A percentile compares a stretch with the other conserved stretches of the same genome.
These are phyloP conservation scores for Acanthamoeba healyi DNA, from an alignment of 208 protist genomes.

Conservation along the genomic window DNA sequence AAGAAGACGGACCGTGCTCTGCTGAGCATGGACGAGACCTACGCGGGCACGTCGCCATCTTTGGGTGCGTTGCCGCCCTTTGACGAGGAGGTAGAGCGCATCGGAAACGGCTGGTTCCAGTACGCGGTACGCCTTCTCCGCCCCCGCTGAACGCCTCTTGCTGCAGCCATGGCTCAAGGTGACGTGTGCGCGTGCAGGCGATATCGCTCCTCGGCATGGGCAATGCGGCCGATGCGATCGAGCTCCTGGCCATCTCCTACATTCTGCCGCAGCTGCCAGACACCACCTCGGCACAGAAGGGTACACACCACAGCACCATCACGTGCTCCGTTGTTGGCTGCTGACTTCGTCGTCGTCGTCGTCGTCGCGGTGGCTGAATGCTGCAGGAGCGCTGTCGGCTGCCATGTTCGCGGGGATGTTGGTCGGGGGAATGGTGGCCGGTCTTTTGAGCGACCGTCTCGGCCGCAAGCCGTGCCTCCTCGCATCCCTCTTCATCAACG, in stretches of 20 bases:
- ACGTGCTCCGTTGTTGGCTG: background rate
- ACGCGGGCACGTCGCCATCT: background rate
- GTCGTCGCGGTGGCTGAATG: no score
- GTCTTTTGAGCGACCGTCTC: constrained; percentile 32
- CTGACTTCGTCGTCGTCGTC: background rate
- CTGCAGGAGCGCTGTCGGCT: constrained; percentile 73
- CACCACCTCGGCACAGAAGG: constrained; percentile 30
- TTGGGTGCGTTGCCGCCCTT: background rate
- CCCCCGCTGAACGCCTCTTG: background rate
- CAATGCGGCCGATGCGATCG: constrained; percentile 74
- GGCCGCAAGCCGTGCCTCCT: constrained; percentile 75
- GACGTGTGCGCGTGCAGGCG: constrained; percentile 28
- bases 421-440: constrained; percentile 70
- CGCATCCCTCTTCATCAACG: constrained; percentile 68
- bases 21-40: background rate
- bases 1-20: background rate
- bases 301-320: background rate
- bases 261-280: constrained; percentile 74
- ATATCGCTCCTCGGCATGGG: constrained; percentile 64
- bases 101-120: constrained; percentile 53
- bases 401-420: constrained; percentile 78
- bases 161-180: no score
- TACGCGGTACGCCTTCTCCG: background rate
- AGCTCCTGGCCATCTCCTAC: constrained; percentile 79
- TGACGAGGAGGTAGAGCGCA: constrained; percentile 44